Percentiles rank a stretch among this genome's conserved stretches.
Evolutionary conservation across 139 green algal genomes (phyloP).

Genomic region (Dunaliella sp.): DNA sequence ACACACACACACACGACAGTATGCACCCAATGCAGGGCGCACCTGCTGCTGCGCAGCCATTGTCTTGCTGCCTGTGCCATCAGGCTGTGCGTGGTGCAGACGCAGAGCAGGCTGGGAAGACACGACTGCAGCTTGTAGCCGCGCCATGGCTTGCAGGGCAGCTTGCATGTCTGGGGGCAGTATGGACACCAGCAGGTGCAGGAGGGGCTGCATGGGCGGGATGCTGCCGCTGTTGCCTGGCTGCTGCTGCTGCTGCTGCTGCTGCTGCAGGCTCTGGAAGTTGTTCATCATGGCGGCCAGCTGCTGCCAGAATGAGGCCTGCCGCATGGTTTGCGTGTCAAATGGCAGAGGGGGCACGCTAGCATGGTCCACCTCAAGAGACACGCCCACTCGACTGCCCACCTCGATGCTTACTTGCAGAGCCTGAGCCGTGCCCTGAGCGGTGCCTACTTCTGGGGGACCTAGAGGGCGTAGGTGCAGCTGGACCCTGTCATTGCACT

Average conservation of each 20-base stretch:
- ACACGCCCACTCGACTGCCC: background rate
- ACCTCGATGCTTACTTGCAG: background rate
- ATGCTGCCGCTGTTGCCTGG: background rate
- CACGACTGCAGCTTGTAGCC: no score
- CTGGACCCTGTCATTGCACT: background rate
- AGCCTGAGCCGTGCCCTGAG: background rate
- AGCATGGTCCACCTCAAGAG: background rate
- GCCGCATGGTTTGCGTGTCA: background rate
- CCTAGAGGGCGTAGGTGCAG: background rate
- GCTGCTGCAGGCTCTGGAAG: background rate
- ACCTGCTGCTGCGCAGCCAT: background rate
- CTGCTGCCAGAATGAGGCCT: background rate
- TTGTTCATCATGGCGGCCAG: background rate
- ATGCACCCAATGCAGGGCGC: background rate
- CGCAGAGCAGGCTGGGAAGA: no score
- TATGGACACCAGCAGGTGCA: background rate
- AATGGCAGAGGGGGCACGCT: background rate
- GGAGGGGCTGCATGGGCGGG: background rate
- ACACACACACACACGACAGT: no score
- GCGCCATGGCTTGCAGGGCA: background rate
- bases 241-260: background rate
- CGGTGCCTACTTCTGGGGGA: background rate
- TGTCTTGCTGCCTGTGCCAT: no score
- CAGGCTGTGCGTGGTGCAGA: no score
- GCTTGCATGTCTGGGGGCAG: background rate